A percentile compares a stretch with the other conserved stretches of the same genome.
Conservation (phyloP, 768 basidiomycete species). For the Leccinellum rugosiceps region DNA sequence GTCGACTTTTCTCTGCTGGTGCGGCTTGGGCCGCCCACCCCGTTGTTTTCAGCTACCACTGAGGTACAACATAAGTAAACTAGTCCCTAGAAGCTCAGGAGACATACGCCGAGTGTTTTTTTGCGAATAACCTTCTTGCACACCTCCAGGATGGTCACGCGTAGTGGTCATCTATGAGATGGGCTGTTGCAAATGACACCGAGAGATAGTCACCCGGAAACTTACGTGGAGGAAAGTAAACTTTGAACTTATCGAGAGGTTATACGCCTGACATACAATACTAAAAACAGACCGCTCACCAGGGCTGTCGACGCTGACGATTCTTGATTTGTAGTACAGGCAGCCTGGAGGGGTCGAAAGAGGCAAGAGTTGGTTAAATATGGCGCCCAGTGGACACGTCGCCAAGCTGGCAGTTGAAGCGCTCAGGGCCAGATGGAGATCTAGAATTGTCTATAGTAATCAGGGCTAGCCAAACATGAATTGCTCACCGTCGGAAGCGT, state of each 20-base stretch:
- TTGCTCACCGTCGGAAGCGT: neutral
- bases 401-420: neutral
- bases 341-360: neutral
- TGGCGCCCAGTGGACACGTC: neutral
- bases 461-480: constrained; percentile 10
- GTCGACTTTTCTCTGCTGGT: constrained; percentile 2
- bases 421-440: neutral
- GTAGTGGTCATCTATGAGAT: neutral
- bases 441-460: neutral
- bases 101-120: constrained; percentile 17
- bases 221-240: neutral
- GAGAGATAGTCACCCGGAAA: neutral
- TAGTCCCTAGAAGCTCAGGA: neutral
- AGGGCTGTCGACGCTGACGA: neutral
- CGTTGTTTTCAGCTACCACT: constrained; percentile 4
- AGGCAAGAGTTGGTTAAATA: neutral
- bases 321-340: constrained; percentile 3
- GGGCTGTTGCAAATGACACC: neutral
- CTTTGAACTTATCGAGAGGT: neutral
- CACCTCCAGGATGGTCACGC: neutral
- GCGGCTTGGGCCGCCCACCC: constrained; percentile 4
- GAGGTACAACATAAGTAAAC: neutral
- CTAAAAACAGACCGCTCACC: constrained; percentile 10
- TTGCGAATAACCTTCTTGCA: constrained; percentile 2
- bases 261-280: neutral